A percentile compares a stretch with the other conserved stretches of the same genome.
phyloP scores from a whole-genome alignment of 768 basidiomycete genomes.

The Suillus tomentosus region DNA sequence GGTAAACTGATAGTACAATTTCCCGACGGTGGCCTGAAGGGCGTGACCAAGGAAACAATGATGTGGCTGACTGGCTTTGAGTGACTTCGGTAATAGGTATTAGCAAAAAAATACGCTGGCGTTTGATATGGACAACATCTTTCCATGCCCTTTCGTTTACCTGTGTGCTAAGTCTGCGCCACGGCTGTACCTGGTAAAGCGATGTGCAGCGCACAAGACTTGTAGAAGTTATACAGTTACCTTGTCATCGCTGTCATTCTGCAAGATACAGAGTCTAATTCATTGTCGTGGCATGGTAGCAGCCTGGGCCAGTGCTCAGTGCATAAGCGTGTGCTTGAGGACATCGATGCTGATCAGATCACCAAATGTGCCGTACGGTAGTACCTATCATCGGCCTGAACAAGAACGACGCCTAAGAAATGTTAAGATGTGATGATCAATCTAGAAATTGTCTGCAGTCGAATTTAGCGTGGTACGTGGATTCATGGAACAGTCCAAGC shows the following conservation, averaged over 20 bases:
- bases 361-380: neutral
- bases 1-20: neutral
- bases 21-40: neutral
- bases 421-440: neutral
- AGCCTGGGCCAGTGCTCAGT: neutral
- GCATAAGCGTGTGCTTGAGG: slow-evolving; percentile 12
- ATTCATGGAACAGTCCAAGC: no score
- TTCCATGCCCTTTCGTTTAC: no score
- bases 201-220: slow-evolving; percentile 6
- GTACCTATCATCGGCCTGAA: neutral
- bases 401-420: neutral
- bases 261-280: slow-evolving; percentile 20
- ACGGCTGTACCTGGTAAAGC: no score
- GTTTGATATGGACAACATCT: no score
- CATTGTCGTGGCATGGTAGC: slow-evolving; percentile 1
- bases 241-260: slow-evolving; percentile 19
- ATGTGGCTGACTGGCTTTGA: neutral
- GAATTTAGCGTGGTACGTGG: no score
- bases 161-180: no score
- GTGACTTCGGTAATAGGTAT: neutral
- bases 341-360: slow-evolving; percentile 20
- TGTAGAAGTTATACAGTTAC: neutral
- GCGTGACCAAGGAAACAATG: neutral
- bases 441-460: neutral
- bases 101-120: no score